Base-by-base conservation (phyloP, 2,329 filamentous ascomycete species). In the Ceratocystis colombiana region DNA sequence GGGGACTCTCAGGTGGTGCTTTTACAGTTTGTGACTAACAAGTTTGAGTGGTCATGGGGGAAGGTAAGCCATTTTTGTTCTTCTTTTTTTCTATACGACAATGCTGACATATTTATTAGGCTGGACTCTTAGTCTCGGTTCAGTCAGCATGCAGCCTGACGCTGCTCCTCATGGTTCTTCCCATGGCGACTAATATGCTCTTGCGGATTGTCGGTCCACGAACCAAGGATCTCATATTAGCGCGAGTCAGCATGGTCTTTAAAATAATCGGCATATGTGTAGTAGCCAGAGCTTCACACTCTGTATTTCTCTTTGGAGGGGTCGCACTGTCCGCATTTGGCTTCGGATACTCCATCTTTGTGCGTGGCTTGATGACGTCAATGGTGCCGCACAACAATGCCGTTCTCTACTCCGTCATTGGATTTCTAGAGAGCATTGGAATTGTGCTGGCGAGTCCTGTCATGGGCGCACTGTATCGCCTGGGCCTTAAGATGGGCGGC, bases 11-110 rank as follows among this genome's bases (percentile, higher is more conserved):
- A 66, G 55, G 62, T 68, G 12, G 67, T 71, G 10, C 69, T 73
- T 53, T 59, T 71, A 12, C 71, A 72, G 61, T 72, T 72, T 64
- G 70, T 71, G 61, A 73, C 70, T 61, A 71, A 71, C 63, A 69
- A 70, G 46, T 72, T 72, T 62, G 64, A 68, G 8, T 70, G 69
- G 68, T 69, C 70, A 5, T 66, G 67, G 67, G 65, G 67, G n/a
- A 66, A 68, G 61, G 64, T 65, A 6, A 48, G 64, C n/a, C 22
- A 12, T 12, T 2, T 25, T 10, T 50, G 10, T 45, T 41, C 12
- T 12, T 41, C 12, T 41, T 8, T 41, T 41, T 41, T 41, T 41
- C 12, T 41, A 15, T 41, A 41, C 37, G 10, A 4, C 10, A 62
- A 65, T 44, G 28, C 44, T 25, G 22, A 12, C n/a, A 1, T 30